Evolutionary conservation across 176 grass and related monocot species (phyloP).

Genomic region (Ananas comosus): DNA sequence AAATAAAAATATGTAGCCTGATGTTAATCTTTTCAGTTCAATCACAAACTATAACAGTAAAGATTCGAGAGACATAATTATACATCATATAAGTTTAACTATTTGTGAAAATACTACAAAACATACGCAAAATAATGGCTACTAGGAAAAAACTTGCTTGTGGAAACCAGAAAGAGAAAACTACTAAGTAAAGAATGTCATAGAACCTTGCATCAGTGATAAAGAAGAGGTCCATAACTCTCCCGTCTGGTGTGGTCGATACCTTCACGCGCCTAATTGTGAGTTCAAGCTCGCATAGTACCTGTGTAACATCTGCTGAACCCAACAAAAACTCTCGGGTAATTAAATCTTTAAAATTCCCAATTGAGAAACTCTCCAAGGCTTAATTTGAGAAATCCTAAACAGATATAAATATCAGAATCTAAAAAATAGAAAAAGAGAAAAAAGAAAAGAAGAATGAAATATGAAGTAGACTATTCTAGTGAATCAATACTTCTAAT

Average conservation of each 20-base stretch:
- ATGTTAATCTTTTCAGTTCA: too few relatives aligned
- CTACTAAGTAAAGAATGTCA: background rate
- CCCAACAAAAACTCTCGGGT: background rate
- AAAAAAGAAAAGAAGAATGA: background rate
- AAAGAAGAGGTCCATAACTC: conserved; percentile 22
- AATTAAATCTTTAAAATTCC: background rate
- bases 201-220: conserved; percentile 15
- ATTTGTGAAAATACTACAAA: too few relatives aligned
- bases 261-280: conserved; percentile 20
- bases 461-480: background rate
- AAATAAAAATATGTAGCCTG: too few relatives aligned
- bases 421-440: background rate
- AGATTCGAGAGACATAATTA: too few relatives aligned
- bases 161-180: background rate
- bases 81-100: too few relatives aligned
- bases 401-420: background rate
- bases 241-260: conserved; percentile 21
- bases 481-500: too few relatives aligned
- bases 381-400: background rate
- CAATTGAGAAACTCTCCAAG: background rate
- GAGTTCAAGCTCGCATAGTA: conserved; percentile 22
- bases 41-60: too few relatives aligned
- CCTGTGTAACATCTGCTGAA: conserved; percentile 16
- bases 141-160: background rate
- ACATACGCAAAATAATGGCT: too few relatives aligned